A percentile compares a stretch with the other conserved stretches of the same genome.
phyloP scores from a whole-genome alignment of 768 basidiomycete genomes.

The Trametes maxima region DNA sequence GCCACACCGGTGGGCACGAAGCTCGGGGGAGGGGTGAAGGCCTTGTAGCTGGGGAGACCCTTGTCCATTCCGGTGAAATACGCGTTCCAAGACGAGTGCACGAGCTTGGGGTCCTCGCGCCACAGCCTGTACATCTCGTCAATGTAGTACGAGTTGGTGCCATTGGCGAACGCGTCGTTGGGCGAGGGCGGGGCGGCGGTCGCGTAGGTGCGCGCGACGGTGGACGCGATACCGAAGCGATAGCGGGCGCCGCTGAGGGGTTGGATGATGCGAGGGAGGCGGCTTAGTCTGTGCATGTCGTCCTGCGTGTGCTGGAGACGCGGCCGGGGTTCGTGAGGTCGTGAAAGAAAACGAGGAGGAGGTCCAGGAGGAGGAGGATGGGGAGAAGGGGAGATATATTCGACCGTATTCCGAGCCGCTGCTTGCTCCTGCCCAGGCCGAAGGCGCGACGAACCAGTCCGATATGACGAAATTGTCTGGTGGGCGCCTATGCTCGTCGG shows the following conservation, averaged over 20 bases:
- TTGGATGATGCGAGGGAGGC: constrained; percentile 13
- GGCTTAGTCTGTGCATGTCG: constrained; percentile 15
- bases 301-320: not conserved
- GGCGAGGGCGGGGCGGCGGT: constrained; percentile 62
- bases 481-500: not conserved
- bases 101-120: constrained; percentile 86
- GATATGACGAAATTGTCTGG: constrained; percentile 1
- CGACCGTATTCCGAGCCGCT: not conserved
- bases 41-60: constrained; percentile 74
- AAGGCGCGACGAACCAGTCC: not conserved
- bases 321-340: constrained; percentile 14
- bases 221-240: constrained; percentile 11
- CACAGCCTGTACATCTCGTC: constrained; percentile 96
- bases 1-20: constrained; percentile 66
- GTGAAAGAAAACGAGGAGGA: not conserved
- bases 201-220: constrained; percentile 42
- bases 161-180: constrained; percentile 89
- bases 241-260: constrained; percentile 14
- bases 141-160: constrained; percentile 96
- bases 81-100: constrained; percentile 91
- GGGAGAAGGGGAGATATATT: constrained; percentile 1
- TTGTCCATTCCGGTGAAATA: constrained; percentile 95
- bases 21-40: constrained; percentile 83
- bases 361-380: constrained; percentile 1
- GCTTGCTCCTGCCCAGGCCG: not conserved